A percentile compares a stretch with the other conserved stretches of the same genome.
phyloP scores from a whole-genome alignment of 371 early-diverging fungal species.

The Mortierella sp. region DNA sequence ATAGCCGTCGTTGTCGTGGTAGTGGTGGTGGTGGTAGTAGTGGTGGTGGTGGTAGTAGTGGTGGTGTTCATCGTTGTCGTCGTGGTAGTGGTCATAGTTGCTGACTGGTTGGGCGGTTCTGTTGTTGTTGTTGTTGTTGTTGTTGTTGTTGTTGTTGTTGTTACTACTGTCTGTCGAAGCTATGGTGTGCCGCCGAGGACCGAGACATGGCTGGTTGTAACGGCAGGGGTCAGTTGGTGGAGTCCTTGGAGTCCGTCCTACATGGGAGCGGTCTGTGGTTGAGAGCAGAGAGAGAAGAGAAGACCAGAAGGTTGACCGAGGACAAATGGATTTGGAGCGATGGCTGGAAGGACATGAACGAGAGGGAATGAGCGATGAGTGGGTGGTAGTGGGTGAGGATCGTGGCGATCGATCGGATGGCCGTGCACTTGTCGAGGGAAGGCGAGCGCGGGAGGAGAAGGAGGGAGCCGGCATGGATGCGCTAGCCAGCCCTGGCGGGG shows the following conservation, averaged over 20 bases:
- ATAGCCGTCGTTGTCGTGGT: background rate
- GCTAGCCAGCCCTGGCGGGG: too few species aligned
- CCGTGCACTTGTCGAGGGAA: background rate
- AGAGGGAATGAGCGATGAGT: background rate
- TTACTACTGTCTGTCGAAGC: background rate
- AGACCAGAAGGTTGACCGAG: too few species aligned
- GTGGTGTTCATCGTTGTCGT: background rate
- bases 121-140: background rate
- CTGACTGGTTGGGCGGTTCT: too few species aligned
- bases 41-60: background rate
- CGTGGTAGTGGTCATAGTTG: background rate
- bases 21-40: background rate
- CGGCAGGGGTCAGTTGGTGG: conserved; percentile 5
- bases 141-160: conserved; percentile 2
- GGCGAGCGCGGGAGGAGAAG: background rate
- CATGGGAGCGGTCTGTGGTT: conserved; percentile 5
- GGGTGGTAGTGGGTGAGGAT: background rate
- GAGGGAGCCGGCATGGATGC: background rate
- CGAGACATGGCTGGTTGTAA: too few species aligned
- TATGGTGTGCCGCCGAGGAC: too few species aligned
- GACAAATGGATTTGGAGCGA: background rate
- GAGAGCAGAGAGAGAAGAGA: background rate
- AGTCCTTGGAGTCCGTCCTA: conserved; percentile 1
- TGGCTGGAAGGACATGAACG: background rate
- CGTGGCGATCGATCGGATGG: background rate